Percentiles rank a stretch among this genome's conserved stretches.
Conservation (phyloP, 257 asterid species). For the Mitragyna speciosa region DNA sequence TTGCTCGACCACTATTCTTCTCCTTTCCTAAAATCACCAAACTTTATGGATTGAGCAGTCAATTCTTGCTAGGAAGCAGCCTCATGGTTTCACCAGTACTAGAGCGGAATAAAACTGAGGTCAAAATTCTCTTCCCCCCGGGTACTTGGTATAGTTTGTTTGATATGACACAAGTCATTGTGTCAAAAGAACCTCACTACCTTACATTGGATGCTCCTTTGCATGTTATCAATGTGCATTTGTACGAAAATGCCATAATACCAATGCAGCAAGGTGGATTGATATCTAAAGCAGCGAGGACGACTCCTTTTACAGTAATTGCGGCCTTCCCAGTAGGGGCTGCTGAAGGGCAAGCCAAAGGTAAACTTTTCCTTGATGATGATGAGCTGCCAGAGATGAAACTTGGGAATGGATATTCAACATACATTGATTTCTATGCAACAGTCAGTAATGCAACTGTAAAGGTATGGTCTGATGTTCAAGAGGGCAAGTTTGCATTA, state of each 20-base stretch:
- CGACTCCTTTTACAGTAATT: conserved; percentile 73
- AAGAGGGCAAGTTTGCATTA: conserved; percentile 62
- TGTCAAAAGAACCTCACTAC: conserved; percentile 35
- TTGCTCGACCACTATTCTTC: conserved; percentile 84
- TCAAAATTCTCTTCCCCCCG: conserved; percentile 60
- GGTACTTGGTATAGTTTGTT: conserved; percentile 87
- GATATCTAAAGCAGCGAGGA: conserved; percentile 72
- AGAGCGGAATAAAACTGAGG: conserved; percentile 44
- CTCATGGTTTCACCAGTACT: conserved; percentile 91
- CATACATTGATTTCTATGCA: conserved; percentile 68
- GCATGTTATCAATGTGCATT: conserved; percentile 67
- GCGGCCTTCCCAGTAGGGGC: conserved; percentile 70
- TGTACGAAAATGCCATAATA: conserved; percentile 69
- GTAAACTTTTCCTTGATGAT: conserved; percentile 72
- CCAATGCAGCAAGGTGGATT: conserved; percentile 93
- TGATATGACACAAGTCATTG: conserved; percentile 62
- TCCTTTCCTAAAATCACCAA: conserved; percentile 53
- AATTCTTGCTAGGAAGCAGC: conserved; percentile 74
- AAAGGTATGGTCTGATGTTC: conserved; percentile 78
- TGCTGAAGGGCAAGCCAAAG: conserved; percentile 50
- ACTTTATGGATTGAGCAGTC: conserved; percentile 72
- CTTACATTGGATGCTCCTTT: conserved; percentile 68
- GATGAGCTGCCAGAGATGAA: conserved; percentile 89
- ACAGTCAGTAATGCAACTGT: conserved; percentile 41
- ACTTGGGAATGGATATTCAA: conserved; percentile 59